These are phyloP conservation scores for Candida manassasensis DNA, from an alignment of 805 yeast genomes.

Conservation along the genomic window DNA sequence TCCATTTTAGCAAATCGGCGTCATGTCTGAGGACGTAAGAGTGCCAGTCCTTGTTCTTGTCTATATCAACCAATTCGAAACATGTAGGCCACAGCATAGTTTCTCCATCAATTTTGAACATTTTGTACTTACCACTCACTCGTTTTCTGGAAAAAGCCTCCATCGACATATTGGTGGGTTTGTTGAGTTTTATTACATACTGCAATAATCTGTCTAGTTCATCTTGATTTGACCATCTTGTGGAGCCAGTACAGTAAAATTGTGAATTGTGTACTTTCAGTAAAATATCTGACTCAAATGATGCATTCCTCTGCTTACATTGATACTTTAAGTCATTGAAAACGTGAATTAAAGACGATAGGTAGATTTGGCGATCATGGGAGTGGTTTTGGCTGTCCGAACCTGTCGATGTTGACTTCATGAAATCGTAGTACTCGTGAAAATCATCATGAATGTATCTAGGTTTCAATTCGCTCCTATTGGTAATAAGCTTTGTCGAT, in stretches of 20 bases:
- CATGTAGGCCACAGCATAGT: constrained; percentile 21
- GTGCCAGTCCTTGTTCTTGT: constrained; percentile 13
- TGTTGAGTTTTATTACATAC: constrained; percentile 24
- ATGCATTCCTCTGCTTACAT: constrained; percentile 24
- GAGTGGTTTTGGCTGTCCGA: background rate
- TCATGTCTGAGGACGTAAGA: constrained; percentile 13
- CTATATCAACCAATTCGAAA: constrained; percentile 24
- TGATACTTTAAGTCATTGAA: constrained; percentile 56
- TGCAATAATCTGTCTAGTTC: constrained; percentile 26
- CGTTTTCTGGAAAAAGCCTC: constrained; percentile 6
- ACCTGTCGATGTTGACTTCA: background rate
- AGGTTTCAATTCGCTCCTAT: constrained; percentile 43
- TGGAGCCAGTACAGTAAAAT: constrained; percentile 18
- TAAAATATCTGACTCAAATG: constrained; percentile 6
- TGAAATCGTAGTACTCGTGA: constrained; percentile 25
- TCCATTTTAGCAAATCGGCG: constrained; percentile 20
- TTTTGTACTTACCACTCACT: background rate
- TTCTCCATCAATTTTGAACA: constrained; percentile 1
- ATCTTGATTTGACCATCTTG: constrained; percentile 27
- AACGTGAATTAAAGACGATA: constrained; percentile 49
- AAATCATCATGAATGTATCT: constrained; percentile 50
- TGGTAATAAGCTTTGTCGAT: constrained; percentile 53
- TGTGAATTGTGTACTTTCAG: constrained; percentile 7
- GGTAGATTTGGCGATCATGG: constrained; percentile 21
- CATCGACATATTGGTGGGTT: constrained; percentile 6